Percentiles rank a stretch among this genome's conserved stretches.
Conservation (phyloP, 129 eudicot genomes). For the Silybum marianum region DNA sequence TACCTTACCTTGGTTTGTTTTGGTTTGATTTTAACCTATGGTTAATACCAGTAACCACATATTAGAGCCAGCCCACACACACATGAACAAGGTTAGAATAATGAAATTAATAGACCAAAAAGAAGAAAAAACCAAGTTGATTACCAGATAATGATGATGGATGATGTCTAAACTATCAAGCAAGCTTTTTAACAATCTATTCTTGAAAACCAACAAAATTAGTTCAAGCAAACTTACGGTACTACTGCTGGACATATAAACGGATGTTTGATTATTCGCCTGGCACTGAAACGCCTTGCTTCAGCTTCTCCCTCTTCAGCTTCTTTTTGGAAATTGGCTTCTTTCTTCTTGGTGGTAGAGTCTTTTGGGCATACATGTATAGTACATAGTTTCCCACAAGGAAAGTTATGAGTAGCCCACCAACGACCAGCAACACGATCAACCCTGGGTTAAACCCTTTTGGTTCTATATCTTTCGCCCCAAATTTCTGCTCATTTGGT, state of each 20-base stretch:
- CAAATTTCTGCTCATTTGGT: constrained; percentile 5
- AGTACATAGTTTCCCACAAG: constrained; percentile 85
- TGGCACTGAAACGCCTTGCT: constrained; percentile 96
- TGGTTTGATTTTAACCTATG: not conserved
- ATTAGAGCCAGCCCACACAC: not conserved
- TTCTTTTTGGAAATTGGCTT: constrained; percentile 97
- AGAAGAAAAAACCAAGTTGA: not conserved
- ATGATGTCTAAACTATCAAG: not conserved
- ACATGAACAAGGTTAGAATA: not conserved
- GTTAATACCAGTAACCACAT: not conserved
- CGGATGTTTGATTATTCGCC: constrained; percentile 62
- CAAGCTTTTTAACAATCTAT: not conserved
- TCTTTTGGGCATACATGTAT: constrained; percentile 84
- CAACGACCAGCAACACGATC: constrained; percentile 81
- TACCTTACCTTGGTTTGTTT: not conserved
- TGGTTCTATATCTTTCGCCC: constrained; percentile 34
- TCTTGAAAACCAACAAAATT: not conserved
- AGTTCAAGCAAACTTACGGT: not conserved
- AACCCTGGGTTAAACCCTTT: constrained; percentile 89
- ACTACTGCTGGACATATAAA: constrained; percentile 22
- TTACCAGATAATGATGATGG: not conserved
- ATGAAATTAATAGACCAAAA: not conserved
- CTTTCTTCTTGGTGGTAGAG: constrained; percentile 94
- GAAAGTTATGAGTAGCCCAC: constrained; percentile 75
- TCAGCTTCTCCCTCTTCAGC: constrained; percentile 95